Evolutionary conservation across 495 filamentous ascomycete species (phyloP).

Genomic region (Collariella sp.): DNA sequence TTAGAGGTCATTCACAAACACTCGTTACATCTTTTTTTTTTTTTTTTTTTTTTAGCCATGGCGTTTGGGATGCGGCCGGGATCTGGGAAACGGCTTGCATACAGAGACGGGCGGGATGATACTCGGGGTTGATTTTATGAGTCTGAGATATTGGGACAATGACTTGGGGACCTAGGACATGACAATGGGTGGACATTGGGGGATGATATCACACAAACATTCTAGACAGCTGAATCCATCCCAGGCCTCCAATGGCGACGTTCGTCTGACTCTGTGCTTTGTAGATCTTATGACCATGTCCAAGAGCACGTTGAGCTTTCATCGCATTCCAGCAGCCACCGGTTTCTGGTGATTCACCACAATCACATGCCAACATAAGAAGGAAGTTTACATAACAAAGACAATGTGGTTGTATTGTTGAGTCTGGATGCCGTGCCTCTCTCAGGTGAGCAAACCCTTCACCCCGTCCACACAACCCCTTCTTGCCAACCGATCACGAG

Average conservation of each 20-base stretch:
- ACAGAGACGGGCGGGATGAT: not conserved
- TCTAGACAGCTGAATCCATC: not conserved
- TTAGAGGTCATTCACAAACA: not conserved
- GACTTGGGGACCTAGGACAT: not conserved
- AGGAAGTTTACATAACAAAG: no score
- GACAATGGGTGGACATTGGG: not conserved
- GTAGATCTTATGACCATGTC: not conserved
- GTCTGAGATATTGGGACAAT: not conserved
- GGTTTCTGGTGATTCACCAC: no score
- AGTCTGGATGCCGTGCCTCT: no score
- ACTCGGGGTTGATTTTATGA: not conserved
- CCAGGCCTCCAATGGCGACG: not conserved
- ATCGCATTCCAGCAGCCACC: no score
- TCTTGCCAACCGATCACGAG: no score
- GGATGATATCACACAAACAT: not conserved
- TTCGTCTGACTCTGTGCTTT: not conserved
- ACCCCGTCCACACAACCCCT: no score
- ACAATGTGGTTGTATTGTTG: no score
- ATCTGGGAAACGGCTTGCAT: conserved; percentile 1
- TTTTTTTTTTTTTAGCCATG: not conserved
- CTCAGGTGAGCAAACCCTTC: no score
- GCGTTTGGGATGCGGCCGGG: not conserved
- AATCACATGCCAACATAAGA: no score
- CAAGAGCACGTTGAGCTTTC: no score
- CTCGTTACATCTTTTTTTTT: not conserved